Base-by-base conservation (phyloP, 108 stramenopile genomes). In the Conticribra guillardii region DNA sequence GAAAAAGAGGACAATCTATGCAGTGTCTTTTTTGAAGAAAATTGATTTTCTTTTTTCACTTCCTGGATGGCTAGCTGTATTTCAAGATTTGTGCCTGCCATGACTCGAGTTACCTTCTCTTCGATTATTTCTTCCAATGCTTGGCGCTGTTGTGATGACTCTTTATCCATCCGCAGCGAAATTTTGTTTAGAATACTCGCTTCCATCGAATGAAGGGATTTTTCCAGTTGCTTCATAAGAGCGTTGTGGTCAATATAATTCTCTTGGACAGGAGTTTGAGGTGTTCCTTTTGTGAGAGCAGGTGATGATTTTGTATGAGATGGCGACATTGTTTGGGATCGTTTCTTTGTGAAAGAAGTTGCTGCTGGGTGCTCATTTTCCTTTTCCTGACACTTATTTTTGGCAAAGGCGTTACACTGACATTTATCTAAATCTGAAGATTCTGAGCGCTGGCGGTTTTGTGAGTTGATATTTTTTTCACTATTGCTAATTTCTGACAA, bases 81-180 rank as follows among this genome's bases (percentile, higher is more conserved):
- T 51, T 76, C 62, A 23, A 69, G 33, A 58, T 55, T 76, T 17
- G 59, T 34, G n/a, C 67, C 67, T 19, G 48, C 54, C 41, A 69
- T 76, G 2, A 49, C 67, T 29, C 55, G 62, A 3, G 76, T 56
- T 1, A 76, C 54, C 51, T 71, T 71, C 49, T 60, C 52, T 33
- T 71, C 70, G 23, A 71, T 34, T 4, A 76, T 69, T 34, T 57
- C 68, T 58, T 69, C 68, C 16, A 76, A 37, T 55, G 29, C 46
- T 18, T 41, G 51, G 33, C 49, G 61, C 23, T 76, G 68, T 16
- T 62, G 60, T 18, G 44, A n/a, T 21, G 41, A 58, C 57, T 66
- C 61, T 1, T 32, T 55, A 5, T 56, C 31, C 46, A 76, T 50
- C 14, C 64, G 46, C 4, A 52, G 34, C 21, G 56, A 62, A 23